Conservation (phyloP, 2,329 filamentous ascomycete genomes). For the Penicillium brasilianum region DNA sequence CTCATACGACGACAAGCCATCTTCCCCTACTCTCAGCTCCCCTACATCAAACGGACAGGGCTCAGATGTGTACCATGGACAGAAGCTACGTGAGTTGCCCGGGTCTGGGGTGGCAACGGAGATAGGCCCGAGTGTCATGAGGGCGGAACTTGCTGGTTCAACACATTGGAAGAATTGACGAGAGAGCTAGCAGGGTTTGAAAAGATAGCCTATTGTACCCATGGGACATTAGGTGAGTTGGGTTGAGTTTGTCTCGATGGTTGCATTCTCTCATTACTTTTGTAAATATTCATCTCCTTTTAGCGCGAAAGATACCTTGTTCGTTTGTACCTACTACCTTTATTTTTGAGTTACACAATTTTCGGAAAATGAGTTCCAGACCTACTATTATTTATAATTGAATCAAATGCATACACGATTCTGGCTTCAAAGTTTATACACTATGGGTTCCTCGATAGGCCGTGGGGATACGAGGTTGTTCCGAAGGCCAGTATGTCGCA, state of each 20-base stretch:
- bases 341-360: neutral
- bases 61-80: neutral
- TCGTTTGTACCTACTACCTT: neutral
- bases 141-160: conserved; percentile 4
- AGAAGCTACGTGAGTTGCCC: conserved; percentile 7
- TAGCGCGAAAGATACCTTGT: neutral
- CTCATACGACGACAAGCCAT: neutral
- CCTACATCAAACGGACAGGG: neutral
- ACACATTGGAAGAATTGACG: conserved; percentile 4
- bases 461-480: neutral
- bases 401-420: neutral
- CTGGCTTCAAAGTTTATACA: neutral
- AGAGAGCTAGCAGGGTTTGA: no score
- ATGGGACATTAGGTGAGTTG: neutral
- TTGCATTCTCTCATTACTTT: neutral
- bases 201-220: neutral
- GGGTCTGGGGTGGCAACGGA: neutral
- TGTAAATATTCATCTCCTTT: neutral
- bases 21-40: neutral
- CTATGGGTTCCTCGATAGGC: neutral
- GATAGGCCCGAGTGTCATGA: conserved; percentile 1
- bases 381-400: neutral
- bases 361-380: neutral
- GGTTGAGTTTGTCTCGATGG: neutral
- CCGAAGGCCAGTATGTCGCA: neutral